A percentile compares a stretch with the other conserved stretches of the same genome.
Conservation (phyloP, 768 basidiomycete species). For the Phanerochaete sordida region DNA sequence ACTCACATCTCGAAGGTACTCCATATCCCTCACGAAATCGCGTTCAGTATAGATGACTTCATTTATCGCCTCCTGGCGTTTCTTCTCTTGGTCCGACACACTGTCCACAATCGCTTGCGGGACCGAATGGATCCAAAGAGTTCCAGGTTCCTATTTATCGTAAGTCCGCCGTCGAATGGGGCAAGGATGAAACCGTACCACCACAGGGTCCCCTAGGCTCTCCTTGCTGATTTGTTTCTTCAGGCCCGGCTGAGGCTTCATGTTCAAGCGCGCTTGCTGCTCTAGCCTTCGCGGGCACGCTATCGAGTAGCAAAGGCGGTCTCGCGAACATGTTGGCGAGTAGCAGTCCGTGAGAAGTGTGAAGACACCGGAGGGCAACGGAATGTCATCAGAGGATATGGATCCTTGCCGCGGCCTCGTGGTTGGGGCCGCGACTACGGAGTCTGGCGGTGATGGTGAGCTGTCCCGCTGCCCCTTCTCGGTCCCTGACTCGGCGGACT, state of each 20-base stretch:
- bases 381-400: constrained; percentile 53
- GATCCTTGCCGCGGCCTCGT: constrained; percentile 39
- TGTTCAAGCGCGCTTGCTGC: constrained; percentile 90
- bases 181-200: constrained; percentile 28
- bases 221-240: constrained; percentile 81
- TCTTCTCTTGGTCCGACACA: constrained; percentile 92
- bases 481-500: constrained; percentile 25
- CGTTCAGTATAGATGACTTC: constrained; percentile 94
- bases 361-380: constrained; percentile 90
- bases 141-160: constrained; percentile 64
- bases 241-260: constrained; percentile 89
- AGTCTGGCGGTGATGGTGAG: constrained; percentile 22
- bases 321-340: constrained; percentile 93
- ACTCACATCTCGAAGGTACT: constrained; percentile 92
- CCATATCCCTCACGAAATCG: constrained; percentile 97
- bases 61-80: constrained; percentile 96
- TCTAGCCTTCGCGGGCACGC: constrained; percentile 92
- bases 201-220: constrained; percentile 76
- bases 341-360: constrained; percentile 97
- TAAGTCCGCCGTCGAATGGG: neutral
- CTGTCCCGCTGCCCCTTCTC: constrained; percentile 22
- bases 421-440: constrained; percentile 19
- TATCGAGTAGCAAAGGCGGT: constrained; percentile 95
- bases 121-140: constrained; percentile 95
- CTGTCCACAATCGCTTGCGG: constrained; percentile 91